phyloP scores from a whole-genome alignment of 306 rosid species.

The Bauhinia variegata region DNA sequence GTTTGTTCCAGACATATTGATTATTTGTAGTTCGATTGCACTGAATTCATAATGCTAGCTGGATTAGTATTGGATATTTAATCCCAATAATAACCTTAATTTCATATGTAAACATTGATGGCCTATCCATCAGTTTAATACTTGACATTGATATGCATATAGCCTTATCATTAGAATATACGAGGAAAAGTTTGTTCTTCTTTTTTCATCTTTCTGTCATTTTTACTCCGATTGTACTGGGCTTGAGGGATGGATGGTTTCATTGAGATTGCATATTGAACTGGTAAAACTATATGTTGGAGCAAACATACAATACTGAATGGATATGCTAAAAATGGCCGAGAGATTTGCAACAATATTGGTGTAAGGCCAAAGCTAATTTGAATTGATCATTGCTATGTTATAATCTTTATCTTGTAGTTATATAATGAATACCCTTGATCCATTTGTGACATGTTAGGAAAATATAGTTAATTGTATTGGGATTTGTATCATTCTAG shows the following conservation, averaged over 20 bases:
- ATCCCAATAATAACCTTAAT: neutral
- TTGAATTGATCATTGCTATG: neutral
- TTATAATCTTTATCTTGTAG: neutral
- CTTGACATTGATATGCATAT: neutral
- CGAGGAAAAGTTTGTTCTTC: neutral
- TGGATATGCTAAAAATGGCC: neutral
- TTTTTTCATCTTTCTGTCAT: too few species aligned
- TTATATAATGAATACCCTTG: conserved; percentile 1
- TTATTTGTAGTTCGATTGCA: neutral
- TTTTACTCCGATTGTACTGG: too few species aligned
- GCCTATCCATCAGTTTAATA: neutral
- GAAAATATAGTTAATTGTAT: conserved; percentile 30
- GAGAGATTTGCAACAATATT: neutral
- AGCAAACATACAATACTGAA: neutral
- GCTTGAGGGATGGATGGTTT: neutral
- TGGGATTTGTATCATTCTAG: conserved; percentile 3
- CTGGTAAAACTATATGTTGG: conserved; percentile 3
- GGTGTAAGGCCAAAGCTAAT: conserved; percentile 9
- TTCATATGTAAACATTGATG: neutral
- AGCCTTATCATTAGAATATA: neutral
- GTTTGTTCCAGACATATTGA: neutral
- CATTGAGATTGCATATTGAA: neutral
- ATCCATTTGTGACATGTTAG: neutral
- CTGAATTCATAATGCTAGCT: too few species aligned
- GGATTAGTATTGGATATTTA: too few species aligned